These are phyloP conservation scores for Hortaea werneckii DNA, from an alignment of 2,329 filamentous ascomycete genomes.

Conservation along the genomic window DNA sequence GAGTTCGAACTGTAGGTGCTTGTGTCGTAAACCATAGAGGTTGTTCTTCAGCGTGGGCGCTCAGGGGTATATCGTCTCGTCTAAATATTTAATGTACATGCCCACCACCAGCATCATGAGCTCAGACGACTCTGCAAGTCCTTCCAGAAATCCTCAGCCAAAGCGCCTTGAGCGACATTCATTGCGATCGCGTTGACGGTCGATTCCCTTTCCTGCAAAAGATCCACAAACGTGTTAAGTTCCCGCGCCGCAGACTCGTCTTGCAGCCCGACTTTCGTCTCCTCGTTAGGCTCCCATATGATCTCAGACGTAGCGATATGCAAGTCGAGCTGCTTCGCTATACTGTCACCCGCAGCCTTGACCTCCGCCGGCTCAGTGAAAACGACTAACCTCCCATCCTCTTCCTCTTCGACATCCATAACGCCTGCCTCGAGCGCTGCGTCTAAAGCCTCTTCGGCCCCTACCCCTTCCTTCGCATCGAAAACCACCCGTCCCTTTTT, in stretches of 20 bases:
- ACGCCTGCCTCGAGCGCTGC: conserved; percentile 77
- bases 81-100: too few species aligned
- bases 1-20: neutral
- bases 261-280: conserved; percentile 59
- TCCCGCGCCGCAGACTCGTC: conserved; percentile 45
- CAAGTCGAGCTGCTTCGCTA: conserved; percentile 55
- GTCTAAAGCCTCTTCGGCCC: conserved; percentile 65
- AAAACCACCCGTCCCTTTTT: conserved; percentile 68
- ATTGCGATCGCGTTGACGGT: conserved; percentile 72
- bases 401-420: conserved; percentile 59
- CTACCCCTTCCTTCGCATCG: conserved; percentile 45
- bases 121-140: conserved; percentile 17
- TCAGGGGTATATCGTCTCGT: neutral
- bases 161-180: conserved; percentile 44
- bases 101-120: neutral
- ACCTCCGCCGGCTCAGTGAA: conserved; percentile 59
- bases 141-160: conserved; percentile 17
- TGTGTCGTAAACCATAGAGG: neutral
- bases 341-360: conserved; percentile 50
- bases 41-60: neutral
- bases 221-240: conserved; percentile 50
- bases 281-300: conserved; percentile 73
- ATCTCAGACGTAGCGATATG: conserved; percentile 68
- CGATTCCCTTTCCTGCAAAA: conserved; percentile 51
- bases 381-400: conserved; percentile 60